phyloP scores from a whole-genome alignment of 257 asterid genomes.

The Prunella vulgaris region DNA sequence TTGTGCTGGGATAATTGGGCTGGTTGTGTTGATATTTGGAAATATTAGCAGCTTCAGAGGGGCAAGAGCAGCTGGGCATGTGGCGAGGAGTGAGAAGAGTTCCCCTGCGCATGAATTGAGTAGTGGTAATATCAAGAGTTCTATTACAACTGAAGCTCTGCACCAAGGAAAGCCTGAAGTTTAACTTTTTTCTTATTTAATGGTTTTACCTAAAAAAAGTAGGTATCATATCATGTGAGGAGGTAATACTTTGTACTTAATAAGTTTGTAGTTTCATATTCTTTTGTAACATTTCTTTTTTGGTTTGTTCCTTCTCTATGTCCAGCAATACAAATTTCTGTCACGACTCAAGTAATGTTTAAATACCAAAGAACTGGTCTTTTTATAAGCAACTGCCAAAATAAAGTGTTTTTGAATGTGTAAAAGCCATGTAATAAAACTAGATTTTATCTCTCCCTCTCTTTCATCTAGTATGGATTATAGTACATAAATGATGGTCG shows the following conservation, averaged over 20 bases:
- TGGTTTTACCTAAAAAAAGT: background rate
- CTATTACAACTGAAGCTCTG: slow-evolving; percentile 24
- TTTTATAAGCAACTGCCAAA: too few species aligned
- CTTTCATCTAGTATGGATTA: too few species aligned
- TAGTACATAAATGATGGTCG: too few species aligned
- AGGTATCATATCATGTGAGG: background rate
- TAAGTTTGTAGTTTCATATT: slow-evolving; percentile 31
- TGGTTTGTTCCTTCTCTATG: background rate
- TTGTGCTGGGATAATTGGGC: slow-evolving; percentile 51
- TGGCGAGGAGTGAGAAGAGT: slow-evolving; percentile 37
- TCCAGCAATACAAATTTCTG: background rate
- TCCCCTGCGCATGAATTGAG: slow-evolving; percentile 45
- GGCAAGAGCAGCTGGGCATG: slow-evolving; percentile 79
- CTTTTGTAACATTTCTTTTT: slow-evolving; percentile 26
- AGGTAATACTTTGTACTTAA: slow-evolving; percentile 13
- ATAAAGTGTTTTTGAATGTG: too few species aligned
- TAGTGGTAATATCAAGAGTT: slow-evolving; percentile 28
- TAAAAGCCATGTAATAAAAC: too few species aligned
- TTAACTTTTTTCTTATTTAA: slow-evolving; percentile 4
- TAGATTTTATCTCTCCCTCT: too few species aligned
- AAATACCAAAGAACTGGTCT: too few species aligned
- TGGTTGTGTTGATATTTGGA: slow-evolving; percentile 62
- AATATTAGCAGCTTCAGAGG: slow-evolving; percentile 74
- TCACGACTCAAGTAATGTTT: background rate
- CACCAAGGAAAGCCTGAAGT: slow-evolving; percentile 32